Base-by-base conservation (phyloP, 2,329 filamentous ascomycete genomes). In the Arthrobotrys conoides region DNA sequence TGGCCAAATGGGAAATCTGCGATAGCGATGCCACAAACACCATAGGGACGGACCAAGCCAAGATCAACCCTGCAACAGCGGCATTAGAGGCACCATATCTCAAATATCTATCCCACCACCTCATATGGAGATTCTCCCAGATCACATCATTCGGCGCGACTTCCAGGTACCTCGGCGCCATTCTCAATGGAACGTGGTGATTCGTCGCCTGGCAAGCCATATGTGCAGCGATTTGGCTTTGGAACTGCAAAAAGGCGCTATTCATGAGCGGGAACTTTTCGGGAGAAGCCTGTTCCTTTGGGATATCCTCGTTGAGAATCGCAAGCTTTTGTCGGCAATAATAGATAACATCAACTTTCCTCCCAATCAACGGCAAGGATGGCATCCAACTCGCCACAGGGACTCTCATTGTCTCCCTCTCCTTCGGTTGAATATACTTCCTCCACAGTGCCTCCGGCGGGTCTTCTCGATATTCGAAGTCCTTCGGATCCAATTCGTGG, bases 231-330 rank as follows among this genome's bases (percentile, higher is more conserved):
- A 97, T 93, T 83, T 99, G 96, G 83, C 97, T 92, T 83, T 99
- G 97, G 87, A 99, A 99, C 83, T 99, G 96, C 79, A 99, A 94
- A 82, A 99, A 99, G 0, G 96, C 96, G 0, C 95, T 97, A 82
- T 93, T 97, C 94, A 97, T 96, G 57, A 94, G 86, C 0, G 95
- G 94, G 80, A 93, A 98, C 3, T 91, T 90, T 81, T 97, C 94
- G 0, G 92, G 91, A 61, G 96, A 88, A 67, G 91, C 88, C 83
- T 99, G 96, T 81, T 98, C 96, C 53, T 91, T 87, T 81, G 97
- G 94, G 68, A 99, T 97, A 83, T 98, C 94, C 66, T 94, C 83
- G 81, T 98, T 99, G 18, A 98, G 87, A 14, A 93, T 90, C 18
- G 96, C 94, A 30, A 99, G 85, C 84, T 98, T 92, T 80, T 91